Conservation (phyloP, 108 stramenopile species). For the Cyclotella atomus region DNA sequence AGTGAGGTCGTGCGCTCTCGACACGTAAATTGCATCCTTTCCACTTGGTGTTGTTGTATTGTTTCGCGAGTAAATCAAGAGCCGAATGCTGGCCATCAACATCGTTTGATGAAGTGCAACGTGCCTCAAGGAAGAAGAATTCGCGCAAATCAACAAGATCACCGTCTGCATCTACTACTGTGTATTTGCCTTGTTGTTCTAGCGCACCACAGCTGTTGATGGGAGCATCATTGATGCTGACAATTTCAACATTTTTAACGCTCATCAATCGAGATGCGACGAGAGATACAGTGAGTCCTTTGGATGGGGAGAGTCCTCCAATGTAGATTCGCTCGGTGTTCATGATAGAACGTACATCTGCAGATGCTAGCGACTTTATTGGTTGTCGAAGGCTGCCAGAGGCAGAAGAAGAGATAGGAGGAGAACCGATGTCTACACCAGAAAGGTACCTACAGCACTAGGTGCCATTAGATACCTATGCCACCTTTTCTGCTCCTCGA, state of each 20-base stretch:
- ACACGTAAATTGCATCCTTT: constrained; percentile 78
- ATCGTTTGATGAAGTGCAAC: constrained; percentile 6
- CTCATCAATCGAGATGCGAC: constrained; percentile 54
- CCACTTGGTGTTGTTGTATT: constrained; percentile 88
- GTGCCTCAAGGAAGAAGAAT: constrained; percentile 42
- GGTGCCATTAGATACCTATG: too few relatives aligned
- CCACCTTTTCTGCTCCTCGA: too few relatives aligned
- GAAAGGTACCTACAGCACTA: too few relatives aligned
- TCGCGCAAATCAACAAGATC: constrained; percentile 29
- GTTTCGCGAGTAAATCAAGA: constrained; percentile 59
- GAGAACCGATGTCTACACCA: too few relatives aligned
- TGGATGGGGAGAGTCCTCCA: constrained; percentile 75
- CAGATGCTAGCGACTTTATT: too few relatives aligned
- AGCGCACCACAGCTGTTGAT: constrained; percentile 25
- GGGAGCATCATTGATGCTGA: constrained; percentile 40
- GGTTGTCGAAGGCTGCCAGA: too few relatives aligned
- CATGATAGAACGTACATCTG: too few relatives aligned
- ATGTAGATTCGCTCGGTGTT: constrained; percentile 76
- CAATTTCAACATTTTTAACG: constrained; percentile 40
- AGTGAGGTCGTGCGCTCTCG: constrained; percentile 71
- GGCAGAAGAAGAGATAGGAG: too few relatives aligned
- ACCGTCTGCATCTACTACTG: constrained; percentile 27
- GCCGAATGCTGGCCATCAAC: constrained; percentile 26
- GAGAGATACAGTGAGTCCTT: constrained; percentile 63
- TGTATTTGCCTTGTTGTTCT: background rate